Conservation (phyloP, 371 early-diverging fungal genomes). For the Smittium mucronatum region DNA sequence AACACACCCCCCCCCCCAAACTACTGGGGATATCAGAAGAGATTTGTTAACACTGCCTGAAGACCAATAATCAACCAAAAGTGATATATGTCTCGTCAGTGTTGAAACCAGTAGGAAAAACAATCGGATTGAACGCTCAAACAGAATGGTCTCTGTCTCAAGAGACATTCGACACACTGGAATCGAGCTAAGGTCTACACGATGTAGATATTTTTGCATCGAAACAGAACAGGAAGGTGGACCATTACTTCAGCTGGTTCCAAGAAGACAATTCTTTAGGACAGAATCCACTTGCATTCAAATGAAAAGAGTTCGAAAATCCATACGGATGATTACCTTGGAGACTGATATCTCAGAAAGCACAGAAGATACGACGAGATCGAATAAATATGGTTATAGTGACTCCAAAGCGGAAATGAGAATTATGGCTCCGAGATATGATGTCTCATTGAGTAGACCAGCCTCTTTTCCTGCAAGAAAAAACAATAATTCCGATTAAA, state of each 20-base stretch:
- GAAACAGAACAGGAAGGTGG: slow-evolving; percentile 11
- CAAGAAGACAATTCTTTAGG: slow-evolving; percentile 20
- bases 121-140: background rate
- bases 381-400: background rate
- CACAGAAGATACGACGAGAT: slow-evolving; percentile 17
- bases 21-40: background rate
- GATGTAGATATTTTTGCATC: slow-evolving; percentile 29
- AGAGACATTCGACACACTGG: background rate
- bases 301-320: slow-evolving; percentile 14
- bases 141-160: slow-evolving; percentile 6
- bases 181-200: background rate
- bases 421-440: background rate
- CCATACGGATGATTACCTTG: slow-evolving; percentile 21
- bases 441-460: background rate
- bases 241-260: slow-evolving; percentile 16
- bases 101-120: background rate
- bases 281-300: slow-evolving; percentile 23
- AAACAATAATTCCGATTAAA: background rate
- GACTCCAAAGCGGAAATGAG: slow-evolving; percentile 3
- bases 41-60: background rate
- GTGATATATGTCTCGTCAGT: background rate
- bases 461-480: background rate
- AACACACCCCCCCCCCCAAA: background rate
- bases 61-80: background rate
- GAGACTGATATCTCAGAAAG: slow-evolving; percentile 19